Conservation (phyloP, 345 rosid species). For the Eucalyptus cloeziana region DNA sequence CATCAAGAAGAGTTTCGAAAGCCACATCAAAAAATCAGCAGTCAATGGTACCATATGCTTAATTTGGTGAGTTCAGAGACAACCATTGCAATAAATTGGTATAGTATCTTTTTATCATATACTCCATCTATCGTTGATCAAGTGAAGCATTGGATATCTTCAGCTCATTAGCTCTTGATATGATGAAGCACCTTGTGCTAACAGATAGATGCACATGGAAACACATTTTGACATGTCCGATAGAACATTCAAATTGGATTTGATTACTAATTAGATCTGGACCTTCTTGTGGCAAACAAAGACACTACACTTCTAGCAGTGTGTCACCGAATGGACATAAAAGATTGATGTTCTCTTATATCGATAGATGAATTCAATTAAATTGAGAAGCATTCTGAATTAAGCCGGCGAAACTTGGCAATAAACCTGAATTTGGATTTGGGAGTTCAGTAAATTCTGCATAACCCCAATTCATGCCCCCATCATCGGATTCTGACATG, state of each 20-base stretch:
- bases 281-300: neutral
- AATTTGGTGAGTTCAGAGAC: neutral
- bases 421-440: slow-evolving; percentile 87
- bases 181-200: neutral
- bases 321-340: neutral
- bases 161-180: neutral
- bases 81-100: neutral
- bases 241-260: neutral
- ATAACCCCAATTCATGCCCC: slow-evolving; percentile 62
- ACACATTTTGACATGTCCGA: neutral
- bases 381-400: neutral
- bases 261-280: neutral
- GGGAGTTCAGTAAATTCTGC: slow-evolving; percentile 67
- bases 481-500: slow-evolving; percentile 70
- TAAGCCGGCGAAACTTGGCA: neutral
- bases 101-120: neutral
- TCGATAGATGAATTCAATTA: neutral
- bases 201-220: neutral
- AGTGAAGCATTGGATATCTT: neutral
- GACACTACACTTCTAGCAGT: neutral
- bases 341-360: neutral
- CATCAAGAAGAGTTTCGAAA: neutral
- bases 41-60: neutral
- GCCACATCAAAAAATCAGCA: neutral
- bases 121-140: neutral